A percentile compares a stretch with the other conserved stretches of the same genome.
Conservation (phyloP, 257 asterid genomes). For the Rhazya stricta region DNA sequence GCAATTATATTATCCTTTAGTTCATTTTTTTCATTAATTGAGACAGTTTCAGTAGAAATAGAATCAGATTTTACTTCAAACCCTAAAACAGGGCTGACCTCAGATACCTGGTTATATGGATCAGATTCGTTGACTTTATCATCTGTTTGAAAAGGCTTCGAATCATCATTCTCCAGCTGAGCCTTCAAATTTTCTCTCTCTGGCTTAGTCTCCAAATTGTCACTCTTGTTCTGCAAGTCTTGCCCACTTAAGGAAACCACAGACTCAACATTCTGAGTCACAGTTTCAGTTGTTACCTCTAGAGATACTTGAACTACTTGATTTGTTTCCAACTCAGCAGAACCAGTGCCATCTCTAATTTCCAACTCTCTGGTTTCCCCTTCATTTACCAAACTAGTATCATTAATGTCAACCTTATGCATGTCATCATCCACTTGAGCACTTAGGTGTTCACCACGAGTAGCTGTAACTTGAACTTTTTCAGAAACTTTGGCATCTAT, state of each 20-base stretch:
- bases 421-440: slow-evolving; percentile 22
- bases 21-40: slow-evolving; percentile 68
- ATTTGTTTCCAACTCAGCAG: slow-evolving; percentile 29
- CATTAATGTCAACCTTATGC: slow-evolving; percentile 28
- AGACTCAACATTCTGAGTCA: slow-evolving; percentile 29
- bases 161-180: slow-evolving; percentile 35
- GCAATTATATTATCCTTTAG: slow-evolving; percentile 59
- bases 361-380: slow-evolving; percentile 29
- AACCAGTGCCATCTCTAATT: slow-evolving; percentile 22
- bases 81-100: slow-evolving; percentile 59
- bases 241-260: slow-evolving; percentile 23
- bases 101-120: slow-evolving; percentile 66
- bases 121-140: slow-evolving; percentile 32
- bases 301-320: slow-evolving; percentile 22
- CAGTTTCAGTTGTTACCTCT: slow-evolving; percentile 29
- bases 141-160: slow-evolving; percentile 28
- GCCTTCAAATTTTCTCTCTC: slow-evolving; percentile 32
- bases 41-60: slow-evolving; percentile 62
- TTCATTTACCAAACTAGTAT: slow-evolving; percentile 17
- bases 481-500: not conserved
- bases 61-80: slow-evolving; percentile 66
- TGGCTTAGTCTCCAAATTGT: slow-evolving; percentile 20
- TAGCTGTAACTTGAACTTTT: not conserved
- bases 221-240: slow-evolving; percentile 18
- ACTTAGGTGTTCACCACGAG: slow-evolving; percentile 19